These are phyloP conservation scores for Eucalyptus sp. DNA, from an alignment of 345 rosid species.

Conservation along the genomic window DNA sequence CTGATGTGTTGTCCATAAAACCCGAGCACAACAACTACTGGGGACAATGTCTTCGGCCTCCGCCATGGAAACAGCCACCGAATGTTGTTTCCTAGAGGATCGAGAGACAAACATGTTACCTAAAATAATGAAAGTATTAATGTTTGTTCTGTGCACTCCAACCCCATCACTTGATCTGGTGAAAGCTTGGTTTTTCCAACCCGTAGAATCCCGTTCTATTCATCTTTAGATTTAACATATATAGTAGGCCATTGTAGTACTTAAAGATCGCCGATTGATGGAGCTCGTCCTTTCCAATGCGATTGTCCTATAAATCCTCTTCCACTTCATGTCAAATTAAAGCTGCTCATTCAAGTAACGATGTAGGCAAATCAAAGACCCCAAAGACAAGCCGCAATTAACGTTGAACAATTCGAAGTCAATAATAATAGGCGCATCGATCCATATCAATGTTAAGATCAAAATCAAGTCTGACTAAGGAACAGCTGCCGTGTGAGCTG, in stretches of 20 bases:
- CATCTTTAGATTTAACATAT: no score
- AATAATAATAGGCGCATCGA: background rate
- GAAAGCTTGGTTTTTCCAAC: background rate
- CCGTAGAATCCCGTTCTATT: background rate
- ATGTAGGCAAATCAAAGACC: background rate
- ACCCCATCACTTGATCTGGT: background rate
- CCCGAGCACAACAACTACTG: background rate
- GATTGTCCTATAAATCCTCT: background rate
- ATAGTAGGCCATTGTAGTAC: background rate
- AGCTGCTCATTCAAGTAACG: background rate
- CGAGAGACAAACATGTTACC: background rate
- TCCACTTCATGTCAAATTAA: background rate
- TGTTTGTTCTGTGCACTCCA: background rate
- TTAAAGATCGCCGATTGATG: background rate
- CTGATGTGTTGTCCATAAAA: background rate
- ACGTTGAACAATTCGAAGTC: background rate
- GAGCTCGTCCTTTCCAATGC: background rate
- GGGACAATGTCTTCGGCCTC: background rate
- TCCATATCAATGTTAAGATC: background rate
- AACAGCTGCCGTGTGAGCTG: background rate
- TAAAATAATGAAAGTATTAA: background rate
- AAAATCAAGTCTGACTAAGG: background rate
- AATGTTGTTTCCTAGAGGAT: background rate
- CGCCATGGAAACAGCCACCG: background rate
- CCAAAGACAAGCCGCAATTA: background rate